Evolutionary conservation across 2,329 filamentous ascomycete genomes (phyloP), one percentile per base, ranked within the genome.

Genomic region (Penicillium thymicola): DNA sequence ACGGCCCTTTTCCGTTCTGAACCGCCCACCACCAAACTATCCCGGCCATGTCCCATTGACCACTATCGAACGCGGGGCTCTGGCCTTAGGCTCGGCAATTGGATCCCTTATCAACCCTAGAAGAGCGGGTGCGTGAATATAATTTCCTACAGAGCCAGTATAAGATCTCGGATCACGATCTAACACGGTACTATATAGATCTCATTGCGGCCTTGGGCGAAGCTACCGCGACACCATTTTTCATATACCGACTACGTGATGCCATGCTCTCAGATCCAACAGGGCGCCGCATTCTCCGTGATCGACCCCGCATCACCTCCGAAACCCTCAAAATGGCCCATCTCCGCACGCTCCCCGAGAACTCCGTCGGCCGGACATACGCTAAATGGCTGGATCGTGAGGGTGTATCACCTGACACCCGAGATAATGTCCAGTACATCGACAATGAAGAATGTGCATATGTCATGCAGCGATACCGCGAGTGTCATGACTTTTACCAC

Each of bases 401-500:
- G 75, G 90, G 90, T 59, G 93, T 99, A 14, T 89, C 89, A 9
- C 94, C 94, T 1, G 94, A 99, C 74, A 96, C 93, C 7, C 86
- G 94, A 44, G 81, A 88, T 40, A 73, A 75, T 2, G 94, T 99
- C 40, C 85, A 89, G 51, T 97, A 96, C 77, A 92, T 99, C 60
- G 92, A 97, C 74, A 88, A 97, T 70, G 87, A 89, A 66, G 94
- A 99, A 76, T 96, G 92, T 72, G 94, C 94, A 36, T 99, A 97
- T 78, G 94, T 97, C 18, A 95, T 99, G 89, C 94, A 97, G 79
- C 86, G 94, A 52, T 99, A 99, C 75, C 87, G 94, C 60, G 94
- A 99, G 76, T 96, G 89, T 64, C 94, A 99, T 74, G 94, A 99
- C 73, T 97, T 99, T 76, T 97, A 95, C 78, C 94, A 99, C 74